These are phyloP conservation scores for Pseudocercospora cruenta DNA, from an alignment of 2,329 filamentous ascomycete species.

Conservation along the genomic window DNA sequence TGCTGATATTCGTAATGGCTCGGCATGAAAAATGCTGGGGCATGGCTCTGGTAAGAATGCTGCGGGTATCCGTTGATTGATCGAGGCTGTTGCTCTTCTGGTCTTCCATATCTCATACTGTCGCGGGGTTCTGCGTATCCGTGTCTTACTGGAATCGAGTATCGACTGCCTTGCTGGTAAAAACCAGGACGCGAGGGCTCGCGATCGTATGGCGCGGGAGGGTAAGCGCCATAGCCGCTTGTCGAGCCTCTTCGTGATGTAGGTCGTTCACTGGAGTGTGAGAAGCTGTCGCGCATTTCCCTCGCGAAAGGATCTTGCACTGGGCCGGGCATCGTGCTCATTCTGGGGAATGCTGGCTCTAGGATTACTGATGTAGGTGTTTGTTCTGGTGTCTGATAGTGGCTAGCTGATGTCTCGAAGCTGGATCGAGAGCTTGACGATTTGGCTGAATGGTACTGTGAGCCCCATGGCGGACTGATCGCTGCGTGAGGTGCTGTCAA, in stretches of 20 bases:
- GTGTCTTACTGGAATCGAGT: constrained; percentile 18
- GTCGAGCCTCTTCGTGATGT: constrained; percentile 25
- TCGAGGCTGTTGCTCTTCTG: constrained; percentile 24
- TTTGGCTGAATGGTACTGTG: constrained; percentile 19
- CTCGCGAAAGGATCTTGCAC: constrained; percentile 28
- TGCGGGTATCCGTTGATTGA: constrained; percentile 19
- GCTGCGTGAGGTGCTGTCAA: constrained; percentile 9
- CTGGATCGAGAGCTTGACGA: constrained; percentile 7
- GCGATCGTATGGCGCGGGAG: constrained; percentile 25
- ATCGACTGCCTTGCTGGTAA: constrained; percentile 20
- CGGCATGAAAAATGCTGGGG: constrained; percentile 37
- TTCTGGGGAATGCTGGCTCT: constrained; percentile 26
- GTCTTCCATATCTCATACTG: constrained; percentile 22
- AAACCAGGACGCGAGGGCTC: constrained; percentile 11
- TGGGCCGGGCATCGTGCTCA: constrained; percentile 18
- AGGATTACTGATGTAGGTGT: constrained; percentile 26
- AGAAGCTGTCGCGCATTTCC: constrained; percentile 29
- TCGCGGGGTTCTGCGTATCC: constrained; percentile 23
- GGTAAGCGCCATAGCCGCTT: constrained; percentile 24
- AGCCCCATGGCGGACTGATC: constrained; percentile 24
- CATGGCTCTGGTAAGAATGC: constrained; percentile 27
- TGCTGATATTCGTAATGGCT: constrained; percentile 43
- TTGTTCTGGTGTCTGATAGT: constrained; percentile 30
- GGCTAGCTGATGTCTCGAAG: constrained; percentile 20
- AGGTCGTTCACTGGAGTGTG: constrained; percentile 18